These are phyloP conservation scores for Amesomyces nigricolor DNA, from an alignment of 2,329 filamentous ascomycete species.

Conservation along the genomic window DNA sequence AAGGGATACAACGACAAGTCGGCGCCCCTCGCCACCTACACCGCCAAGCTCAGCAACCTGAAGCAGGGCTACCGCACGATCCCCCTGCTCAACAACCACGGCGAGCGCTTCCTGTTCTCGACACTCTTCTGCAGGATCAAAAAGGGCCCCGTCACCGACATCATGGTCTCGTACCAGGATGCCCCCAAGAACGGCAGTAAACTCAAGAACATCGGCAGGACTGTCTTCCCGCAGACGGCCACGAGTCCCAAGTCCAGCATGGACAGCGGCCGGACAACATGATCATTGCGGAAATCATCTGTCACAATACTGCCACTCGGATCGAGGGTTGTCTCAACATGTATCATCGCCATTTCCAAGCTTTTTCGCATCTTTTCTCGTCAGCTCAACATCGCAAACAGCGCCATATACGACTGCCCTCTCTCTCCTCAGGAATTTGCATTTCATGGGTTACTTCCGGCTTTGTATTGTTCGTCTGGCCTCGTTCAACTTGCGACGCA, in stretches of 20 bases:
- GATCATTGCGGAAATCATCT: slow-evolving; percentile 11
- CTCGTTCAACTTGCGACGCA: neutral
- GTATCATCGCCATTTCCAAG: slow-evolving; percentile 13
- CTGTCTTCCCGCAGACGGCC: slow-evolving; percentile 51
- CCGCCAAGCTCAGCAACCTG: slow-evolving; percentile 82
- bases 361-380: neutral
- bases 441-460: too few species aligned
- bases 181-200: slow-evolving; percentile 43
- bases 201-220: slow-evolving; percentile 51
- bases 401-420: neutral
- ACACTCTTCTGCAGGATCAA: slow-evolving; percentile 88
- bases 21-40: slow-evolving; percentile 76
- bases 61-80: slow-evolving; percentile 91
- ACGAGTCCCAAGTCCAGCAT: slow-evolving; percentile 47
- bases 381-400: neutral
- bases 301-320: slow-evolving; percentile 17
- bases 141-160: slow-evolving; percentile 52
- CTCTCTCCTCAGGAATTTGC: neutral
- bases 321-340: neutral
- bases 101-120: slow-evolving; percentile 91
- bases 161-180: slow-evolving; percentile 47
- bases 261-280: slow-evolving; percentile 30
- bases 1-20: slow-evolving; percentile 65
- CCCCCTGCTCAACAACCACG: slow-evolving; percentile 79
- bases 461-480: too few species aligned